Base-by-base conservation (phyloP, 192 early-diverging fungal genomes). In the Umbelopsis vinacea region DNA sequence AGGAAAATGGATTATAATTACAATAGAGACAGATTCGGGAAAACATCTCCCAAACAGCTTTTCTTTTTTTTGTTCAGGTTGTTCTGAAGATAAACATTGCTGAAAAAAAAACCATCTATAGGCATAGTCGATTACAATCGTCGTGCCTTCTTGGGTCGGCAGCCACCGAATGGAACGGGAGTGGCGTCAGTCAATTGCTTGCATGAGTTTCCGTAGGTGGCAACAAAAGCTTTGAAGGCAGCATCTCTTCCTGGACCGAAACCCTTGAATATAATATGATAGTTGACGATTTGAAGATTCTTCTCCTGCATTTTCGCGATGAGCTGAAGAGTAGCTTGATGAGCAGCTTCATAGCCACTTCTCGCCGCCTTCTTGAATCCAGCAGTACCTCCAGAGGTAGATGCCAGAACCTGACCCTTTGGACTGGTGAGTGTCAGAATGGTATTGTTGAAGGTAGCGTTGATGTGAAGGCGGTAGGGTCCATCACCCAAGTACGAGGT, bases 161-260 rank as follows among this genome's bases (percentile, higher is more conserved):
- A 95, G 22, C 97, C 97, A 68, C 91, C 94, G 80, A 94, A 94
- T 63, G 94, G 89, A 55, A 96, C 85, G 26, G 94, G 93, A n/a
- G 95, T 98, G 33, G 90, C 88, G 80, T 98, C 97, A 11, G 90
- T 89, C 35, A 98, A 83, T 22, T 91, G 82, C 66, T 78, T 85
- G 57, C 97, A 81, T 29, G 79, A 84, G 94, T 95, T 96, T 23
- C 40, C 43, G 70, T 78, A 81, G 9, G 92, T 94, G 12, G 89
- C 86, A 29, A 87, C 79, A 14, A 97, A 77, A 6, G 95, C 95
- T 79, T 94, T 92, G 85, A 94, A 96, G 0, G 92, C 93, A 54
- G 95, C 95, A 77, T 97, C 95, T 46, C 97, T 80, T 6, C 95
- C 97, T 1, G 92, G 88, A 3, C 97, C 97, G 79, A 96, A 96